These are phyloP conservation scores for Trichophyton schoenleinii DNA, from an alignment of 2,329 filamentous ascomycete species.

Conservation along the genomic window DNA sequence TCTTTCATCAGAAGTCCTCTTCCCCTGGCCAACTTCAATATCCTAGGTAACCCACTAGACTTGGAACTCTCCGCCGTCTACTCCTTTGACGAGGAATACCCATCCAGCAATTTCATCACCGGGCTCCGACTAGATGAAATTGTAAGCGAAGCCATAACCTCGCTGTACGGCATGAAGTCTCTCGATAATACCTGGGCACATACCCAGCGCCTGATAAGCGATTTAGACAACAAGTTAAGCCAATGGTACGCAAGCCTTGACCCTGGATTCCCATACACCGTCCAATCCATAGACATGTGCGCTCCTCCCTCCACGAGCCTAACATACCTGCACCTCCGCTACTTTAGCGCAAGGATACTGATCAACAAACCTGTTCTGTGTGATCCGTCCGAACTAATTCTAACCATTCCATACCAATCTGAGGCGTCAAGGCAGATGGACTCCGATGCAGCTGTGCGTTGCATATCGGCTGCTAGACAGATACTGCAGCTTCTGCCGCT, in stretches of 20 bases:
- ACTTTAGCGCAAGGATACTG: slow-evolving; percentile 25
- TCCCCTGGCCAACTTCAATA: not conserved
- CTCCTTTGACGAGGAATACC: not conserved
- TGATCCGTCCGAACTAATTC: slow-evolving; percentile 18
- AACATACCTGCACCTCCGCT: slow-evolving; percentile 16
- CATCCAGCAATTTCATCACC: slow-evolving; percentile 7
- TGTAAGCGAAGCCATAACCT: slow-evolving; percentile 20
- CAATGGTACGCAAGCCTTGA: slow-evolving; percentile 23
- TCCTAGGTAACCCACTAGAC: not conserved
- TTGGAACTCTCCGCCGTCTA: not conserved
- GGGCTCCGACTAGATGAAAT: slow-evolving; percentile 16
- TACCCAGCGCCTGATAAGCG: slow-evolving; percentile 21
- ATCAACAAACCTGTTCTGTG: slow-evolving; percentile 31
- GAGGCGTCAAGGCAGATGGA: slow-evolving; percentile 22
- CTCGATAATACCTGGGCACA: slow-evolving; percentile 24
- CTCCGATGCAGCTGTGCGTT: slow-evolving; percentile 20
- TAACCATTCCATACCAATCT: slow-evolving; percentile 21
- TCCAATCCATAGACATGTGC: not conserved
- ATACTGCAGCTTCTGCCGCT: slow-evolving; percentile 25
- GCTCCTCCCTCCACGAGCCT: slow-evolving; percentile 1
- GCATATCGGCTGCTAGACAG: slow-evolving; percentile 23
- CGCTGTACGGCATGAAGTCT: slow-evolving; percentile 22
- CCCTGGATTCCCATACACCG: slow-evolving; percentile 8
- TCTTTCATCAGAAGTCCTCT: slow-evolving; percentile 6
- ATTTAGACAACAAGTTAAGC: slow-evolving; percentile 21